Evolutionary conservation across 2,329 filamentous ascomycete species (phyloP).

Genomic region (Botrytis fabae): DNA sequence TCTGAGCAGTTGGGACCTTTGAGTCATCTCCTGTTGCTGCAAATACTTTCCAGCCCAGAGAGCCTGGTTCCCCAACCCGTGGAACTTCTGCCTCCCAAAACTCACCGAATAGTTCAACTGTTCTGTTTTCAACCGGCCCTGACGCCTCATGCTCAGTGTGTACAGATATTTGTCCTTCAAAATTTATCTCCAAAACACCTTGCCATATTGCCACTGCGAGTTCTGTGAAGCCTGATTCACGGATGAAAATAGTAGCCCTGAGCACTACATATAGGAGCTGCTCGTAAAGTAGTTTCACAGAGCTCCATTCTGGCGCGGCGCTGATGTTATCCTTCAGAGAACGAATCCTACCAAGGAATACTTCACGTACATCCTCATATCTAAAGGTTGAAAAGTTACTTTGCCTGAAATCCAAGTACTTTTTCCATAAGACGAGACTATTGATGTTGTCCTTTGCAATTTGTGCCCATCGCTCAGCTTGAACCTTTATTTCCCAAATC

Average conservation of each 20-base stretch:
- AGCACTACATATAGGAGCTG: slow-evolving; percentile 69
- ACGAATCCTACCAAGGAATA: slow-evolving; percentile 61
- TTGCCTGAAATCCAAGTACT: slow-evolving; percentile 72
- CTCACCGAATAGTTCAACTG: slow-evolving; percentile 55
- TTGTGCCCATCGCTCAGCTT: slow-evolving; percentile 65
- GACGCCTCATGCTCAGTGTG: neutral
- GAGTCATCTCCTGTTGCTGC: slow-evolving; percentile 39
- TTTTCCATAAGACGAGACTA: slow-evolving; percentile 69
- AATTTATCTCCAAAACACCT: slow-evolving; percentile 70
- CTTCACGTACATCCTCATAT: slow-evolving; percentile 63
- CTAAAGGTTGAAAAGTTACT: slow-evolving; percentile 65
- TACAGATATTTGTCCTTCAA: slow-evolving; percentile 54
- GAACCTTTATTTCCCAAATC: slow-evolving; percentile 67
- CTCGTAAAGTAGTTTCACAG: slow-evolving; percentile 37
- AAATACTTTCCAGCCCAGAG: slow-evolving; percentile 69
- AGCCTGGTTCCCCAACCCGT: slow-evolving; percentile 71
- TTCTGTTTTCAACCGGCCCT: slow-evolving; percentile 27
- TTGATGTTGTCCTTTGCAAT: slow-evolving; percentile 56
- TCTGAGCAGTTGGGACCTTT: slow-evolving; percentile 28
- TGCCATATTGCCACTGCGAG: slow-evolving; percentile 81
- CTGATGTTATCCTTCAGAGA: slow-evolving; percentile 39
- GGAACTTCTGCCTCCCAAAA: slow-evolving; percentile 88
- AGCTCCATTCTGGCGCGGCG: neutral
- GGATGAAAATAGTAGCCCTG: slow-evolving; percentile 70
- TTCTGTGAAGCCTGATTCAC: slow-evolving; percentile 77